Conservation (phyloP, 768 basidiomycete species). For the Rhodotorula babjevae region DNA sequence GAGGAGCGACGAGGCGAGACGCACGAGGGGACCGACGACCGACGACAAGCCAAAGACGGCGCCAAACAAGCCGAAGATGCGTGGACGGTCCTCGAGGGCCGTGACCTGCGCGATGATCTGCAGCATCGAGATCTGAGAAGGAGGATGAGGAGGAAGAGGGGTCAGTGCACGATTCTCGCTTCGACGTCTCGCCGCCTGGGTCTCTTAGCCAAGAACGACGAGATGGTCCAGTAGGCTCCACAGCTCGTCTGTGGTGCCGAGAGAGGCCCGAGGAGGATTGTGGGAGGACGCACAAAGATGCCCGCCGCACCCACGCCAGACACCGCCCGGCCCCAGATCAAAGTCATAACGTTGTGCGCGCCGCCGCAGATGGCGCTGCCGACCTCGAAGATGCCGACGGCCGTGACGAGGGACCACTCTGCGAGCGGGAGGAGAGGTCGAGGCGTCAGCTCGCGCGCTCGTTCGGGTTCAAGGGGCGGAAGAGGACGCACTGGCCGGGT, state of each 20-base stretch:
- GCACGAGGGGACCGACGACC: conserved; percentile 31
- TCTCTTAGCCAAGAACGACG: too few relatives aligned
- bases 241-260: too few relatives aligned
- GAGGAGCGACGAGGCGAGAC: neutral
- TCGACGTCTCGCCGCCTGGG: neutral
- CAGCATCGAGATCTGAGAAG: conserved; percentile 38
- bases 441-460: too few relatives aligned
- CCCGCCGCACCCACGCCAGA: conserved; percentile 53
- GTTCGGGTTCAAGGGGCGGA: too few relatives aligned
- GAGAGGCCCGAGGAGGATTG: too few relatives aligned
- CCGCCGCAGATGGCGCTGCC: conserved; percentile 53
- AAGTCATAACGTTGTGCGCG: conserved; percentile 42
- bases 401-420: conserved; percentile 9
- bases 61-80: conserved; percentile 51
- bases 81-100: conserved; percentile 40
- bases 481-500: conserved; percentile 44
- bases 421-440: too few relatives aligned
- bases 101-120: conserved; percentile 42
- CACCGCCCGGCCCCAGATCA: conserved; percentile 53
- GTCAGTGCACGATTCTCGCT: neutral
- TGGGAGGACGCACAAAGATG: conserved; percentile 44
- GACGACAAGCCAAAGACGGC: conserved; percentile 47
- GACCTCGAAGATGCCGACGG: conserved; percentile 50
- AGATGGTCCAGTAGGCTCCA: too few relatives aligned
- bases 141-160: conserved; percentile 8